Evolutionary conservation across 2,329 filamentous ascomycete genomes (phyloP).

Genomic region (Penicillium palitans): DNA sequence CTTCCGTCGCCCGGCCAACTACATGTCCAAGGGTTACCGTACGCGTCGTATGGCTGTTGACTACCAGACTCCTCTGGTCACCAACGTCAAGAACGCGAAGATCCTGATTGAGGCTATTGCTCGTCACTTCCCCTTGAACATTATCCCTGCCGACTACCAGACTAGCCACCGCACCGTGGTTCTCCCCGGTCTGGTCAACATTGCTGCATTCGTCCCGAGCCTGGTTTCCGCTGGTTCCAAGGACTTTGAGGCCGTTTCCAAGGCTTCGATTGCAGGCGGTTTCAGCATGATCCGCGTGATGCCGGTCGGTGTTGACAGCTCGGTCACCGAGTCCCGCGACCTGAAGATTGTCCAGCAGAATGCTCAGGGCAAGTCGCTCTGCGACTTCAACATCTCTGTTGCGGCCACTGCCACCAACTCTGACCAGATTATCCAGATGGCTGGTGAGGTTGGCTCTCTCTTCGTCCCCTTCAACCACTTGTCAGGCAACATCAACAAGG

Average conservation of each 20-base stretch:
- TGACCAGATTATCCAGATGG: conserved; percentile 71
- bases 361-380: conserved; percentile 65
- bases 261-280: conserved; percentile 70
- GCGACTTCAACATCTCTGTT: conserved; percentile 79
- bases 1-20: conserved; percentile 93
- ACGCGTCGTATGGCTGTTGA: conserved; percentile 98
- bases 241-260: conserved; percentile 69
- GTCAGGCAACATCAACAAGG: conserved; percentile 80
- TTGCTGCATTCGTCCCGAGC: conserved; percentile 77
- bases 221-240: conserved; percentile 64
- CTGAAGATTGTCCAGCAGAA: conserved; percentile 71
- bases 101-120: conserved; percentile 92
- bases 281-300: conserved; percentile 81
- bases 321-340: conserved; percentile 70
- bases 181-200: conserved; percentile 73
- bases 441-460: conserved; percentile 72
- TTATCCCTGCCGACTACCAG: conserved; percentile 84
- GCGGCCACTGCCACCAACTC: conserved; percentile 71
- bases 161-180: conserved; percentile 78
- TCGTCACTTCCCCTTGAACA: conserved; percentile 79
- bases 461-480: conserved; percentile 82
- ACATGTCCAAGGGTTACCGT: conserved; percentile 97
- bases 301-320: conserved; percentile 71
- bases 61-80: conserved; percentile 94
- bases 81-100: conserved; percentile 99